Evolutionary conservation across 2,329 filamentous ascomycete species (phyloP), one percentile per base, ranked within the genome.

Genomic region (Purpureocillium lavendulum): DNA sequence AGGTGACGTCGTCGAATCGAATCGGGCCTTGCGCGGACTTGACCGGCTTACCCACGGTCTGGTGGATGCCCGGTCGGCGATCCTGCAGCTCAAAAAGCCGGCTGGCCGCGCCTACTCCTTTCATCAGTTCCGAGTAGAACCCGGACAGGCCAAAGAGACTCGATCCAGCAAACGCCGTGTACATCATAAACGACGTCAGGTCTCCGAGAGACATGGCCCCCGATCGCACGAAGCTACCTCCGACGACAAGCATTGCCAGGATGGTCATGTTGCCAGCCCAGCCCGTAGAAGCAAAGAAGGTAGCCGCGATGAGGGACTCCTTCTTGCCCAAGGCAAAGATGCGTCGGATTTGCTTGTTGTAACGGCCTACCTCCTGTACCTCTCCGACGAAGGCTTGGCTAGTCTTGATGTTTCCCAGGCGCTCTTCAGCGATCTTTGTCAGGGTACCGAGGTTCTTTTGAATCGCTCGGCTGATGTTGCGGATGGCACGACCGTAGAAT

Each of bases 111-210:
- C 94, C 92, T 4, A 95, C 90, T 32, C 94, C 94, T 62, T 98
- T 98, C 92, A 98, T 98, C 45, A 98, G 73, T 59, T 98, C 92
- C 0, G 89, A 95, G 63, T 96, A 98, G 65, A 98, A 98, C 41
- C 86, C 87, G 4, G 88, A 95, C 2, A 98, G 70, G 4, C 92
- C 92, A 51, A 97, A 95, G 47, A 98, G 76, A 62, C 87, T 94
- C 36, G 86, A 92, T 3, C 79, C 79, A 7, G 79, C 77, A 60
- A 81, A 97, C 4, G 87, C 90, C 3, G 89, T 94, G 62, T 97
- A 98, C 90, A 98, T 97, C 67, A 98, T 76, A 64, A 98, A 98
- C 0, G 88, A 94, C 1, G 92, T 94, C 33, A 98, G 66, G 49
- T 98, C 90, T 51, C 92, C 92, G 35, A 97, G 81, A 7, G 79